Evolutionary conservation across 2,329 filamentous ascomycete genomes (phyloP).

Genomic region (Alternaria solani): DNA sequence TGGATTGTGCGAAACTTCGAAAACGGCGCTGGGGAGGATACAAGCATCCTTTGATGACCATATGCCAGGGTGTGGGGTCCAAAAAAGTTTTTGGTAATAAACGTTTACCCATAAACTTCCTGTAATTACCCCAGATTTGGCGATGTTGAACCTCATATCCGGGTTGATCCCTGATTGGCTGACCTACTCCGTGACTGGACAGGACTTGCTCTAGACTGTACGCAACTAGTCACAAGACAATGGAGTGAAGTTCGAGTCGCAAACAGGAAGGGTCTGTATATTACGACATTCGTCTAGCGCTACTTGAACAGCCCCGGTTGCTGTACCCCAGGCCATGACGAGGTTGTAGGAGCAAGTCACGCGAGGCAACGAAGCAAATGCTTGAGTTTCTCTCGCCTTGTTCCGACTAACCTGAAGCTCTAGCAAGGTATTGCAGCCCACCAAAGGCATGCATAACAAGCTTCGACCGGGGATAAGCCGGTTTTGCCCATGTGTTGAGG

Average conservation of each 20-base stretch:
- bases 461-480: not conserved
- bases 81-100: not conserved
- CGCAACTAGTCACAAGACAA: not conserved
- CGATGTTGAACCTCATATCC: slow-evolving; percentile 19
- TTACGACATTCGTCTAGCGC: no score
- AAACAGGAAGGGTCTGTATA: not conserved
- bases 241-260: not conserved
- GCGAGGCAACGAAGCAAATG: not conserved
- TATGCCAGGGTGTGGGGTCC: not conserved
- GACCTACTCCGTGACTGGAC: not conserved
- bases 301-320: not conserved
- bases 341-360: not conserved
- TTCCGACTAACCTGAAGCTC: not conserved
- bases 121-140: slow-evolving; percentile 24
- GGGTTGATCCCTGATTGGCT: slow-evolving; percentile 19
- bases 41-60: no score
- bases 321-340: not conserved
- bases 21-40: not conserved
- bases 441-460: not conserved
- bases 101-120: slow-evolving; percentile 1
- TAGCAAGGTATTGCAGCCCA: not conserved
- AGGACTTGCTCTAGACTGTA: not conserved
- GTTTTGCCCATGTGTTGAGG: not conserved
- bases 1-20: no score
- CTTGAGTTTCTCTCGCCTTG: not conserved